A percentile compares a stretch with the other conserved stretches of the same genome.
Conservation (phyloP, 2,329 filamentous ascomycete genomes). For the Paradendryphiella salina region DNA sequence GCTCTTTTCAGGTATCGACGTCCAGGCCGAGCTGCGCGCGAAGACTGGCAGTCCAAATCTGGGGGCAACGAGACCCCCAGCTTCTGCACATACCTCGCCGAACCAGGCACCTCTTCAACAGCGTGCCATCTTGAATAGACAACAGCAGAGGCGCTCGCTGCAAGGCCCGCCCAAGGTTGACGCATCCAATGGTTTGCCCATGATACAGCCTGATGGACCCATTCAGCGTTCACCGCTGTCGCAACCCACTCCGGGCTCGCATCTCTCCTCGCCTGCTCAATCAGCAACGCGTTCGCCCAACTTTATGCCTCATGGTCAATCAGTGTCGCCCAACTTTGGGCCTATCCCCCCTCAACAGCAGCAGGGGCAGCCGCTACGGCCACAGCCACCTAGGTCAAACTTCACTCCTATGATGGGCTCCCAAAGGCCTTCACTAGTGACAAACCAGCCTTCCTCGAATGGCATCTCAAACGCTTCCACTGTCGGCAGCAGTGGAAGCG, state of each 20-base stretch:
- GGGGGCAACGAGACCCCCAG: slow-evolving; percentile 61
- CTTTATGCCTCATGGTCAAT: slow-evolving; percentile 60
- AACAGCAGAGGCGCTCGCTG: slow-evolving; percentile 71
- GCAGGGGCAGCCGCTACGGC: slow-evolving; percentile 49
- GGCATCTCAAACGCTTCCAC: slow-evolving; percentile 45
- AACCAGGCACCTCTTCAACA: slow-evolving; percentile 70
- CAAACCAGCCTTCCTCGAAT: slow-evolving; percentile 44
- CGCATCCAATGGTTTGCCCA: slow-evolving; percentile 47
- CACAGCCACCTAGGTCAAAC: slow-evolving; percentile 55
- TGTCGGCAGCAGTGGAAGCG: slow-evolving; percentile 43
- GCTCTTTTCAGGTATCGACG: slow-evolving; percentile 76
- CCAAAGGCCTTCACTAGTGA: slow-evolving; percentile 45
- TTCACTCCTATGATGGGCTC: slow-evolving; percentile 50
- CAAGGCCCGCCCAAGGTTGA: slow-evolving; percentile 77
- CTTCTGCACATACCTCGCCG: slow-evolving; percentile 60
- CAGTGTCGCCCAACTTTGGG: slow-evolving; percentile 64
- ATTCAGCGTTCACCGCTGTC: slow-evolving; percentile 69
- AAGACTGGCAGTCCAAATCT: slow-evolving; percentile 88
- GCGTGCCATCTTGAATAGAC: slow-evolving; percentile 77
- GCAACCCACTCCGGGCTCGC: slow-evolving; percentile 81
- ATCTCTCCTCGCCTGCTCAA: slow-evolving; percentile 68
- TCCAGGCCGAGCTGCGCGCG: slow-evolving; percentile 89
- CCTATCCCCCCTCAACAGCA: slow-evolving; percentile 52
- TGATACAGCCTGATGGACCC: slow-evolving; percentile 47
- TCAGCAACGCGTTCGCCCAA: slow-evolving; percentile 62